Percentiles rank a stretch among this genome's conserved stretches.
phyloP scores from a whole-genome alignment of 2,329 filamentous ascomycete species.

The Aspergillus fischeri region DNA sequence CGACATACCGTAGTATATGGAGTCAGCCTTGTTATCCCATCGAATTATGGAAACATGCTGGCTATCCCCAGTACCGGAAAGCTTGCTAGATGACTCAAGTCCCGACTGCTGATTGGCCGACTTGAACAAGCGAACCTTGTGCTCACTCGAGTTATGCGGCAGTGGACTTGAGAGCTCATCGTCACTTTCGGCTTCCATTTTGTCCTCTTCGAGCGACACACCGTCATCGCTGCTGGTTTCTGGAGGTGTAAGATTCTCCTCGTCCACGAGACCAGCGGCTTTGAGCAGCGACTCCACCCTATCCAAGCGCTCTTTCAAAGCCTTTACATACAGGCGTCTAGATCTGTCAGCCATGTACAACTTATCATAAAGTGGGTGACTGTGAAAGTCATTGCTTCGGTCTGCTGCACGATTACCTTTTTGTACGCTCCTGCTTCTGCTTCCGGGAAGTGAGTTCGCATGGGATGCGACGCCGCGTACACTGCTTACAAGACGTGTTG shows the following conservation, averaged over 20 bases:
- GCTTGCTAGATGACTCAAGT: conserved; percentile 16
- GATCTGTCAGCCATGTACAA: conserved; percentile 3
- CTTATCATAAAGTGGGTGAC: neutral
- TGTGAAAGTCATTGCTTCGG: neutral
- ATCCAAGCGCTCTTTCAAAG: conserved; percentile 83
- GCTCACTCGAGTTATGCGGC: conserved; percentile 21
- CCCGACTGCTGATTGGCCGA: conserved; percentile 19
- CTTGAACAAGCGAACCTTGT: neutral
- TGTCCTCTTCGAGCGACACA: conserved; percentile 12
- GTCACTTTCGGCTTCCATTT: conserved; percentile 23
- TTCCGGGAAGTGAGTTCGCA: conserved; percentile 90
- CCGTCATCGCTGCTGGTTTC: conserved; percentile 20
- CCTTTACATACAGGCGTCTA: conserved; percentile 90
- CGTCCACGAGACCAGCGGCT: conserved; percentile 75
- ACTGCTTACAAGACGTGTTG: conserved; percentile 68
- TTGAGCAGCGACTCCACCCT: conserved; percentile 84
- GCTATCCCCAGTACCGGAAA: conserved; percentile 40
- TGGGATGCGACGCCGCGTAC: conserved; percentile 89
- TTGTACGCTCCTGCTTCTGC: conserved; percentile 86
- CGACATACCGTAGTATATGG: conserved; percentile 65
- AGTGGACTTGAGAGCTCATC: conserved; percentile 39
- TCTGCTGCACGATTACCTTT: conserved; percentile 59
- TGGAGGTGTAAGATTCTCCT: conserved; percentile 64
- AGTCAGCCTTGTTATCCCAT: conserved; percentile 84
- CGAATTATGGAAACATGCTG: conserved; percentile 74